Evolutionary conservation across 352 stramenopile species (phyloP), one percentile per base, ranked within the genome.

Genomic region (Phytophthora pisi): DNA sequence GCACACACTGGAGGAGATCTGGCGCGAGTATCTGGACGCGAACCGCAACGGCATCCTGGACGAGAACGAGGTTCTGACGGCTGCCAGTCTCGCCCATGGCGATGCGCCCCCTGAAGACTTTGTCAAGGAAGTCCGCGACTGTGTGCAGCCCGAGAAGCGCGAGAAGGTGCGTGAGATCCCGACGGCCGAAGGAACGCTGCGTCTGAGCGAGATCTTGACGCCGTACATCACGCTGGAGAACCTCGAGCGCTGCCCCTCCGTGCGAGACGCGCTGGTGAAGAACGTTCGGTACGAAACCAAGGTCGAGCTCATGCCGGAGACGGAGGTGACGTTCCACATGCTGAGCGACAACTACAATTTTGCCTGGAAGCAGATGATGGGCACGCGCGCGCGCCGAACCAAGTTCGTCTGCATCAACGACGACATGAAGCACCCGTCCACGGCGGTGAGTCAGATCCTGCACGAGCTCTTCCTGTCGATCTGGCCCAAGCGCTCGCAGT

Each of bases 391-490:
- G 50, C 79, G 91, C 9, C 89, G 93, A 24, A 93, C 91, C 51
- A 98, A 98, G 81, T 98, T 98, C 64, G 91, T 98, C 23, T 98
- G 95, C 71, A 94, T 98, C 66, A 98, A 98, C 71, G 96, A 98
- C 81, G 90, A 98, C 77, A 98, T 98, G 87, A 86, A 97, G 63
- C 79, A 85, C 51, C 89, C 93, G 57, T 92, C 91, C n/a, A 66
- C 70, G 16, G 68, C 84, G 6, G 80, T 98, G 23, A 84, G 81
- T 49, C 82, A 95, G 63, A 95, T 95, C 51, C 70, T 98, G 45
- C 82, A 94, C 64, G 90, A 97, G 50, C 92, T 98, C n/a, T 98
- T 98, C 68, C 61, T 96, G 31, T 88, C 92, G 9, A 91, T 98
- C 51, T 98, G 93, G 82, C 95, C 95, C 36, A 88, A 91, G 53